Conservation (phyloP, 202 grass and related monocot genomes). For the Setaria italica region DNA sequence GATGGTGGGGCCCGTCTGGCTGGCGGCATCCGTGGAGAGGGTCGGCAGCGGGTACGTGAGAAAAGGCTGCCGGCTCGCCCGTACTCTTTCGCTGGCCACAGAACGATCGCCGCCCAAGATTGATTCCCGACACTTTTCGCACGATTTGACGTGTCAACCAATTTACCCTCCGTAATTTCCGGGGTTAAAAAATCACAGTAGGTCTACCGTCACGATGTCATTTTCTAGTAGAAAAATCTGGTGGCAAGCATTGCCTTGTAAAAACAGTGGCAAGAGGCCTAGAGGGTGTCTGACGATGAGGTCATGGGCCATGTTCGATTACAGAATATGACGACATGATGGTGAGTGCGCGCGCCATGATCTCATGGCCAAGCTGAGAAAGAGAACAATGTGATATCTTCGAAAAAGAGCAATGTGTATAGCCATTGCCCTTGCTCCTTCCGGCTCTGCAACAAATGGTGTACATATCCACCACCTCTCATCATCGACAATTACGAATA, state of each 20-base stretch:
- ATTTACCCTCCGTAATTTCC: background rate
- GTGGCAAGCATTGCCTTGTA: background rate
- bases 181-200: too few species aligned
- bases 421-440: background rate
- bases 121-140: background rate
- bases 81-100: background rate
- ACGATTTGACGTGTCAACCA: slow-evolving; percentile 1
- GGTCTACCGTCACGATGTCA: too few species aligned
- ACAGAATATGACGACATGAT: background rate
- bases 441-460: background rate
- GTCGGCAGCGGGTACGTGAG: background rate
- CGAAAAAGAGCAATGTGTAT: too few species aligned
- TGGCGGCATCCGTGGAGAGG: background rate
- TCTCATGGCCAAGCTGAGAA: too few species aligned
- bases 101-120: background rate
- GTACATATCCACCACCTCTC: too few species aligned
- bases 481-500: background rate
- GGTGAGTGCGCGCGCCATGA: background rate
- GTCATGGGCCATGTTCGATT: background rate
- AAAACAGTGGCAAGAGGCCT: background rate
- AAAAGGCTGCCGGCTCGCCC: background rate
- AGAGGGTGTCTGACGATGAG: background rate
- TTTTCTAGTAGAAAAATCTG: background rate
- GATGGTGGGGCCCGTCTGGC: background rate
- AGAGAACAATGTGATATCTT: background rate